These are phyloP conservation scores for Aspergillus sp. DNA, from an alignment of 2,329 filamentous ascomycete species.

Conservation along the genomic window DNA sequence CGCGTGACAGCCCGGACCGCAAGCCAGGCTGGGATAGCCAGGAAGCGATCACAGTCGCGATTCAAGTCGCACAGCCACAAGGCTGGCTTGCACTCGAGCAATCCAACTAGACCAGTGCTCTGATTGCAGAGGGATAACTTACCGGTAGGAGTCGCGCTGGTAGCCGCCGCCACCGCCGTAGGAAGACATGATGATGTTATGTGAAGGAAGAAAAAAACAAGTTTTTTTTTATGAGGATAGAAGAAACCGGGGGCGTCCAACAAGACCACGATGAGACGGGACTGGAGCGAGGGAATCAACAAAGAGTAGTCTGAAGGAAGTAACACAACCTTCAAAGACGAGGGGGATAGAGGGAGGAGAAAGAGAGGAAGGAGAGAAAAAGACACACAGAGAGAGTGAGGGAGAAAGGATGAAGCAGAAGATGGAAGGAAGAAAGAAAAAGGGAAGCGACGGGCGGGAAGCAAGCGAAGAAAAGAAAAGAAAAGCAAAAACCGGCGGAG, in stretches of 20 bases:
- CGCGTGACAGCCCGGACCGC: neutral
- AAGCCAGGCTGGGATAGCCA: neutral
- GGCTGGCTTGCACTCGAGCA: neutral
- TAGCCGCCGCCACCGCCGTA: constrained; percentile 57
- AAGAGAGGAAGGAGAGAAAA: constrained; percentile 23
- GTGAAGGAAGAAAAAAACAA: neutral
- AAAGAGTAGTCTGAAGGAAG: constrained; percentile 24
- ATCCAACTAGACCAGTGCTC: neutral
- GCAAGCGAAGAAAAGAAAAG: constrained; percentile 32
- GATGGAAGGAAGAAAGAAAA: constrained; percentile 15
- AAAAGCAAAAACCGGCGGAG: constrained; percentile 24
- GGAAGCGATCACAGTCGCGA: neutral
- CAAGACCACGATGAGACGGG: neutral
- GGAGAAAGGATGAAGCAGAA: neutral
- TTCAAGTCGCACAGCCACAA: neutral
- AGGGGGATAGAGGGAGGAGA: constrained; percentile 21
- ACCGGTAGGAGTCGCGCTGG: constrained; percentile 58
- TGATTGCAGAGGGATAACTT: constrained; percentile 23
- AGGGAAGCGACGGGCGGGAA: constrained; percentile 30
- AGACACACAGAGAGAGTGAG: constrained; percentile 24
- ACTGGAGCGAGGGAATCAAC: constrained; percentile 19
- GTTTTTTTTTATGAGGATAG: constrained; percentile 9
- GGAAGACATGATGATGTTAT: constrained; percentile 66
- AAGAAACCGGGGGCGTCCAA: constrained; percentile 7
- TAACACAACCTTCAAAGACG: constrained; percentile 15